Conservation (phyloP, 2,329 filamentous ascomycete genomes). For the Pleomassaria siparia region DNA sequence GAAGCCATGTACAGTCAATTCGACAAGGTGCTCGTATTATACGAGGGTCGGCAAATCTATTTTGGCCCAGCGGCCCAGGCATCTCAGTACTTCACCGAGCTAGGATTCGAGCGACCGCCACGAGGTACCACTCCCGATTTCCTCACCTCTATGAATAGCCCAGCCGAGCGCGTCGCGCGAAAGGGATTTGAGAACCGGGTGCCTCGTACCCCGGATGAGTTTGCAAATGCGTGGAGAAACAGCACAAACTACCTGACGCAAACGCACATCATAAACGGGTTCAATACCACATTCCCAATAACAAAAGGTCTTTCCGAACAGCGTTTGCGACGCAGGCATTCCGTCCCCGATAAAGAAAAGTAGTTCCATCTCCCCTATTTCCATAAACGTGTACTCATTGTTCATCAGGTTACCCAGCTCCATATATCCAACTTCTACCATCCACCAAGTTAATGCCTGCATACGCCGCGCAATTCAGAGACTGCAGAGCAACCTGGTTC, state of each 20-base stretch:
- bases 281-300: too few species aligned
- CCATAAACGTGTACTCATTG: too few species aligned
- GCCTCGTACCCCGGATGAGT: slow-evolving; percentile 48
- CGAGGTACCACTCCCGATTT: slow-evolving; percentile 71
- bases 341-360: too few species aligned
- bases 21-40: slow-evolving; percentile 33
- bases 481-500: slow-evolving; percentile 68
- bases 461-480: slow-evolving; percentile 75
- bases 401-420: too few species aligned
- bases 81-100: slow-evolving; percentile 64
- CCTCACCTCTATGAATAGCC: slow-evolving; percentile 66
- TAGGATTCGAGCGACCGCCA: slow-evolving; percentile 60
- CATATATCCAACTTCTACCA: too few species aligned
- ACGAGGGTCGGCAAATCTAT: slow-evolving; percentile 68
- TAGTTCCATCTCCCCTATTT: too few species aligned
- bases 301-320: too few species aligned
- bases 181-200: slow-evolving; percentile 42
- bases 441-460: slow-evolving; percentile 71
- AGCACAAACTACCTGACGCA: too few species aligned
- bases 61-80: slow-evolving; percentile 64
- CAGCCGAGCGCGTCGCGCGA: slow-evolving; percentile 42
- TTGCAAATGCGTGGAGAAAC: slow-evolving; percentile 52
- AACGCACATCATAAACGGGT: too few species aligned
- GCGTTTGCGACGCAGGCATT: too few species aligned
- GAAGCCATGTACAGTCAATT: slow-evolving; percentile 8